These are phyloP conservation scores for Ganoderma meredithae DNA, from an alignment of 1,284 basidiomycete species.

Conservation along the genomic window DNA sequence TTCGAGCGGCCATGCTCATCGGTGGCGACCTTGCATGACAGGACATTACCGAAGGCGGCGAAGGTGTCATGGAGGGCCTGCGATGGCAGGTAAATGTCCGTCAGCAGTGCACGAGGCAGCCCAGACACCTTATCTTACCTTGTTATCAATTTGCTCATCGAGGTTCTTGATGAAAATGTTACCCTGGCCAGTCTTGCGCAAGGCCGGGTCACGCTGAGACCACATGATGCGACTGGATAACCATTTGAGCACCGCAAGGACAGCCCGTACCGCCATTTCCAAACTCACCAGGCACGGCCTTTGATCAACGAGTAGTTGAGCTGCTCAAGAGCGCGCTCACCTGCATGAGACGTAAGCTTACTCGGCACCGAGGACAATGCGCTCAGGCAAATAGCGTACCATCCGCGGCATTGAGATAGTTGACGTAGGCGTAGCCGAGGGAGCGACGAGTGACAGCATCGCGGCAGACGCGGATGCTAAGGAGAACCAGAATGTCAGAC, in stretches of 20 bases:
- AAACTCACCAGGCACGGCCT: conserved; percentile 88
- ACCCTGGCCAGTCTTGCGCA: conserved; percentile 99
- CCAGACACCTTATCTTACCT: conserved; percentile 56
- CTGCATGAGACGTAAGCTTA: conserved; percentile 45
- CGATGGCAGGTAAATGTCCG: not conserved
- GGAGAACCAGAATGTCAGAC: conserved; percentile 14
- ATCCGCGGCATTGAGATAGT: conserved; percentile 96
- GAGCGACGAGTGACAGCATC: conserved; percentile 99
- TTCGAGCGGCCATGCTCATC: conserved; percentile 93
- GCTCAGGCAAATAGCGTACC: conserved; percentile 55
- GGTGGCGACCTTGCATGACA: conserved; percentile 99
- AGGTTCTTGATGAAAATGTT: conserved; percentile 99
- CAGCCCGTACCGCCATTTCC: not conserved
- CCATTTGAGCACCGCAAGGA: conserved; percentile 1
- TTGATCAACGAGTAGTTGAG: conserved; percentile 99
- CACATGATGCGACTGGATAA: conserved; percentile 95
- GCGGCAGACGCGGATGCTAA: conserved; percentile 98
- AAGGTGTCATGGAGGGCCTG: conserved; percentile 99
- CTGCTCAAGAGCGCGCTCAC: conserved; percentile 98
- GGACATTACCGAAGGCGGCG: conserved; percentile 97
- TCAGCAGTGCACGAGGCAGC: not conserved
- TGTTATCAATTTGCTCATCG: conserved; percentile 99
- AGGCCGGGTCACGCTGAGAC: conserved; percentile 99
- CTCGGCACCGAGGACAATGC: not conserved
- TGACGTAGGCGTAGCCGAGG: conserved; percentile 99